phyloP scores from a whole-genome alignment of 768 basidiomycete species.

The Tylopilus vinaceipallidus region DNA sequence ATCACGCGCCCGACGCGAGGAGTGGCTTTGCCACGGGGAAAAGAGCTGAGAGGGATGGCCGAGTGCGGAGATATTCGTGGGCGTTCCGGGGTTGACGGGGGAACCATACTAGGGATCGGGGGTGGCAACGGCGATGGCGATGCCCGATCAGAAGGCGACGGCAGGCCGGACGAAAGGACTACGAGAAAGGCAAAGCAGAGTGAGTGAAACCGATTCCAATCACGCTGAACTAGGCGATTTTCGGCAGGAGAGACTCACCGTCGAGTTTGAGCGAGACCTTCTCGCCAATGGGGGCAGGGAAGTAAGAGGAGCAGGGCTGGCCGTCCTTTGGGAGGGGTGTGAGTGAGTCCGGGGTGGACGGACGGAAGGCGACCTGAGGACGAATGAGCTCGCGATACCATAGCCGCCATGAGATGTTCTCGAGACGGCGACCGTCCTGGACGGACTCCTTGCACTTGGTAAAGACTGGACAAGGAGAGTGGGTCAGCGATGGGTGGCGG shows the following conservation, averaged over 20 bases:
- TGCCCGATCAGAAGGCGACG: constrained; percentile 30
- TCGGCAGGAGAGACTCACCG: constrained; percentile 16
- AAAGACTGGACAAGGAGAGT: constrained; percentile 53
- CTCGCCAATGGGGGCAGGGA: constrained; percentile 22
- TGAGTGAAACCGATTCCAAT: constrained; percentile 15
- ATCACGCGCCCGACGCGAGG: constrained; percentile 48
- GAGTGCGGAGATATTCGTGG: constrained; percentile 25
- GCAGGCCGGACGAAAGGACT: constrained; percentile 24
- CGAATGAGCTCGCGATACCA: constrained; percentile 67
- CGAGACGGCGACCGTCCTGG: constrained; percentile 76
- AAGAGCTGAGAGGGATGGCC: constrained; percentile 4
- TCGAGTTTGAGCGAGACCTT: constrained; percentile 12
- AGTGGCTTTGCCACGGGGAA: constrained; percentile 21
- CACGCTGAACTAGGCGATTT: constrained; percentile 8
- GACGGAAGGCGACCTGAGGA: constrained; percentile 27
- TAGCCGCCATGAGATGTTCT: constrained; percentile 86
- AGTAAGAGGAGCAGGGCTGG: constrained; percentile 25
- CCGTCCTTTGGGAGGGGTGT: constrained; percentile 18
- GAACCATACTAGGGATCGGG: constrained; percentile 12
- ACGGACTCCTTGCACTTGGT: constrained; percentile 79
- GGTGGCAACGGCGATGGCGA: constrained; percentile 29
- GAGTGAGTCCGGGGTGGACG: constrained; percentile 28
- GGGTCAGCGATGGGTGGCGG: background rate
- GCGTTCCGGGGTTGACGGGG: constrained; percentile 30
- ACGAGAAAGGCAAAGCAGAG: constrained; percentile 18